Base-by-base conservation (phyloP, 139 green algal species). In the Marvania coccoides region DNA sequence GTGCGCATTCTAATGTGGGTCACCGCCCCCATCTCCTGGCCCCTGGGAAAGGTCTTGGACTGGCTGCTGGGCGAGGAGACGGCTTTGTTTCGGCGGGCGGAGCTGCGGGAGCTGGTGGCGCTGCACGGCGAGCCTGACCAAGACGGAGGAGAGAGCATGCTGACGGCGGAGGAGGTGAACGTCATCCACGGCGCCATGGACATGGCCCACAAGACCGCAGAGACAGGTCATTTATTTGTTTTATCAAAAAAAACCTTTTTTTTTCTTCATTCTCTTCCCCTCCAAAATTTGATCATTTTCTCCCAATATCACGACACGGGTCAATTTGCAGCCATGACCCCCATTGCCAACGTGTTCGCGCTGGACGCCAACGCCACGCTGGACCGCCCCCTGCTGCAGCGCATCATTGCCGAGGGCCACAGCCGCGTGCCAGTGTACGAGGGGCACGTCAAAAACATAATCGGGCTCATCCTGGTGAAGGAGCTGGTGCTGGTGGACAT, bases 311-410 rank as follows among this genome's bases (percentile, higher is more conserved):
- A n/a, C n/a, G n/a, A n/a, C n/a, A n/a, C n/a, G n/a, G n/a, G n/a
- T n/a, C n/a, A n/a, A n/a, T n/a, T n/a, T n/a, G n/a, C n/a, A n/a
- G 77, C 78, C 33, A 85, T 87, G 75, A 90, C 84, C 1, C 68
- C 61, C 2, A 26, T 90, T 8, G 67, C 76, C 35, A 85, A 86
- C 69, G 79, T 82, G 28, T 70, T 69, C 40, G 71, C 65, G 60
- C n/a, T 78, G 40, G 15, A 57, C 23, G 30, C 37, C 40, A 63
- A 78, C 48, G 57, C 37, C 3, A 19, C 29, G 10, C 34, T 73
- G 14, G 37, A 78, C 53, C 42, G 58, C 53, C 19, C 36, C 4
- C 37, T 53, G 1, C 34, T 78, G 47, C 31, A 23, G 4, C 30
- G 33, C 2, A 33, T 78, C 9, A 37, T 78, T 34, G 31, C 40